phyloP scores from a whole-genome alignment of 23 red algal species.

The Gracilaria gracilis region DNA sequence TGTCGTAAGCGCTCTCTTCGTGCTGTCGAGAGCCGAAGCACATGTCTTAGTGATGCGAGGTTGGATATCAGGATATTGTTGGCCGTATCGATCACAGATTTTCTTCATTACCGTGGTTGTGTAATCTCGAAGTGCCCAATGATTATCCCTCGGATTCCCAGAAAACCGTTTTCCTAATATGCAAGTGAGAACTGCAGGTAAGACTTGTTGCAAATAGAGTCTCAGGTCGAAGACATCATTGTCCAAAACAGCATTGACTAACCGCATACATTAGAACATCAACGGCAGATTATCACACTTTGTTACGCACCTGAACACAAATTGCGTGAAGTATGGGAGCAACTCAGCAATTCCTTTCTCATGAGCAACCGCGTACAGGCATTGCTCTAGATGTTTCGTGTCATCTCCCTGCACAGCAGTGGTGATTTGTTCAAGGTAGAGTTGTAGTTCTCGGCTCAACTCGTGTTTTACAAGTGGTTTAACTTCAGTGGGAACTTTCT shows the following conservation, averaged over 20 bases:
- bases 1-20: conserved; percentile 73
- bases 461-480: conserved; percentile 82
- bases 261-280: conserved; percentile 73
- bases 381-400: conserved; percentile 63
- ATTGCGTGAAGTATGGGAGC: conserved; percentile 90
- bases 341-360: conserved; percentile 86
- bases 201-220: conserved; percentile 88
- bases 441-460: conserved; percentile 85
- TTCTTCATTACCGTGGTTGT: conserved; percentile 66
- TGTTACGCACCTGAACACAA: conserved; percentile 58
- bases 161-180: conserved; percentile 80
- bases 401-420: conserved; percentile 64
- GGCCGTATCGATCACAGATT: conserved; percentile 70
- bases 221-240: conserved; percentile 76
- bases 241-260: conserved; percentile 78
- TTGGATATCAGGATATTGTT: conserved; percentile 71
- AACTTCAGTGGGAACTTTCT: conserved; percentile 47
- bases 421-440: conserved; percentile 84
- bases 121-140: conserved; percentile 92
- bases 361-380: conserved; percentile 67
- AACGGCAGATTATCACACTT: conserved; percentile 33
- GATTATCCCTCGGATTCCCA: conserved; percentile 75
- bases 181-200: conserved; percentile 87
- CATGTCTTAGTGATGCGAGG: conserved; percentile 85
- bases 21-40: conserved; percentile 57